Evolutionary conservation across 2,329 filamentous ascomycete genomes (phyloP).

Genomic region (Sporothrix inflata): DNA sequence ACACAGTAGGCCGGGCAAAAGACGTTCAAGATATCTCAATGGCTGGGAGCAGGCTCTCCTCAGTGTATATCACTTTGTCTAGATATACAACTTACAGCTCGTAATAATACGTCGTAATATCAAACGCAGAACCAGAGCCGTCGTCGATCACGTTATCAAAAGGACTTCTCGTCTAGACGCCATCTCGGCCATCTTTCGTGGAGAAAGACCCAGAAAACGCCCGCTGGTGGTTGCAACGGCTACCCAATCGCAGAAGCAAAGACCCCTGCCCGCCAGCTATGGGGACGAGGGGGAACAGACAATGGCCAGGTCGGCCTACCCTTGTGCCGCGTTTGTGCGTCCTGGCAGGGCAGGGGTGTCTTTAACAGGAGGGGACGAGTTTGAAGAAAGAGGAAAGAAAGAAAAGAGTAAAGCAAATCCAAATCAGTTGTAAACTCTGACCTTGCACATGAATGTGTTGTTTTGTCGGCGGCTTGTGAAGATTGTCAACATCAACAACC

Average conservation of each 20-base stretch:
- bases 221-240: not conserved
- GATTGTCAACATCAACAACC: not conserved
- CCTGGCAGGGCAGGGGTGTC: conserved; percentile 4
- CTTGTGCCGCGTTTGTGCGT: not conserved
- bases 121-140: not conserved
- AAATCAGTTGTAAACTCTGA: not conserved
- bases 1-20: not conserved
- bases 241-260: conserved; percentile 19
- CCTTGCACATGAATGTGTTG: not conserved
- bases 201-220: not conserved
- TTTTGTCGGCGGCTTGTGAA: not conserved
- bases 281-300: not conserved
- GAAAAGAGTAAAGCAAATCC: not conserved
- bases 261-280: conserved; percentile 13
- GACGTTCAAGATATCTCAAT: not conserved
- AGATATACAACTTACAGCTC: not conserved
- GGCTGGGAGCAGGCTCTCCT: not conserved
- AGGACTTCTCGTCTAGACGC: not conserved
- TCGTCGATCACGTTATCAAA: not conserved
- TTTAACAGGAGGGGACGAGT: not conserved
- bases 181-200: not conserved
- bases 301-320: conserved; percentile 4
- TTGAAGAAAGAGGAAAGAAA: not conserved
- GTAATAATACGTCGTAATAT: not conserved
- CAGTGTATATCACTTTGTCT: too few relatives aligned